These are phyloP conservation scores for Eimeria falciformis DNA, from an alignment of 169 alveolate species.

Conservation along the genomic window DNA sequence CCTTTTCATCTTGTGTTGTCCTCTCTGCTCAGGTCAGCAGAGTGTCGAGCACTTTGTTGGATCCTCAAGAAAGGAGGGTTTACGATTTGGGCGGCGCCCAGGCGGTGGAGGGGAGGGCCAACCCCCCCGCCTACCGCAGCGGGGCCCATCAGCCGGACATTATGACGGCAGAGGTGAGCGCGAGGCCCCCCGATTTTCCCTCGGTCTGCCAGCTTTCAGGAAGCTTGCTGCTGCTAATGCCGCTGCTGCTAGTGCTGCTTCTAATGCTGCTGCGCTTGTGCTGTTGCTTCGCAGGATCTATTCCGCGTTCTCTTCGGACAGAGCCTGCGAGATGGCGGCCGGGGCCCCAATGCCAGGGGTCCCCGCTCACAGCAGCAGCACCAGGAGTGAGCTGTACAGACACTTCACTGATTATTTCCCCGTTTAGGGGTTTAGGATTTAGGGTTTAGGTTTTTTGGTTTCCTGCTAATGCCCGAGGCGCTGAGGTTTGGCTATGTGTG, in stretches of 20 bases:
- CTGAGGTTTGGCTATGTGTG: no score
- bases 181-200: background rate
- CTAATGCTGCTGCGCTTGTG: background rate
- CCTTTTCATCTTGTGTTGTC: background rate
- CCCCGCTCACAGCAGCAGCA: background rate
- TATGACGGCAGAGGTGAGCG: background rate
- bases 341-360: background rate
- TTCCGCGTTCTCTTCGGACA: constrained; percentile 2
- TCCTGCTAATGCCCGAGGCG: no score
- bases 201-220: background rate
- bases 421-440: background rate
- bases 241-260: constrained; percentile 26
- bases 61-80: background rate
- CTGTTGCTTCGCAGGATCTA: background rate
- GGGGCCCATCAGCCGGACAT: background rate
- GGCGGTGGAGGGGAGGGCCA: background rate
- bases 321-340: background rate
- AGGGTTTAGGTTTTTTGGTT: background rate
- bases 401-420: no score
- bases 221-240: constrained; percentile 22
- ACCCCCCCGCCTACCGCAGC: background rate
- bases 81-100: constrained; percentile 21
- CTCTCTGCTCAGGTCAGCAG: background rate
- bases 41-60: background rate
- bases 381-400: constrained; percentile 5